Evolutionary conservation across 2,329 filamentous ascomycete genomes (phyloP).

Genomic region (Hirsutella thompsonii): DNA sequence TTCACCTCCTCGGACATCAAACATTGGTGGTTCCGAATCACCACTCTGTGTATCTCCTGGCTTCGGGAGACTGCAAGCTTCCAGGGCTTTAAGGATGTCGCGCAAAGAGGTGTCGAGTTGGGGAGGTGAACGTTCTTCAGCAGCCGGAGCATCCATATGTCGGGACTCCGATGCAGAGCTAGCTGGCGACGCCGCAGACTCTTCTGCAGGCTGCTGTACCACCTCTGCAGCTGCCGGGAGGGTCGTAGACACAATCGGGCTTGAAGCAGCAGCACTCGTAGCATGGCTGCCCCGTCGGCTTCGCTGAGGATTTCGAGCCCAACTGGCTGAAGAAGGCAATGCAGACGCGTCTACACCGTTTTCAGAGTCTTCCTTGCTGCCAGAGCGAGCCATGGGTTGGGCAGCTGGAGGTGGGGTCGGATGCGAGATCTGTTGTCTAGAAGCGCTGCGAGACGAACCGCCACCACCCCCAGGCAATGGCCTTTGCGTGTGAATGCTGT

Average conservation of each 20-base stretch:
- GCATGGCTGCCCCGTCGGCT: conserved; percentile 67
- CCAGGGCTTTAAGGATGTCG: conserved; percentile 24
- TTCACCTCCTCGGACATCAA: conserved; percentile 70
- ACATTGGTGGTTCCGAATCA: conserved; percentile 50
- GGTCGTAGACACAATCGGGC: conserved; percentile 58
- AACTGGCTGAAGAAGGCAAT: conserved; percentile 86
- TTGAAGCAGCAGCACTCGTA: conserved; percentile 69
- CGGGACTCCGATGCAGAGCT: conserved; percentile 7
- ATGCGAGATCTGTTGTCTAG: conserved; percentile 33
- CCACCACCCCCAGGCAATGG: conserved; percentile 38
- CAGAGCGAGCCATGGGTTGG: conserved; percentile 59
- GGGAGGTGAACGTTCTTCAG: background rate
- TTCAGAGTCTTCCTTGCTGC: conserved; percentile 66
- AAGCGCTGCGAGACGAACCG: conserved; percentile 36
- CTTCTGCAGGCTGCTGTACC: conserved; percentile 28
- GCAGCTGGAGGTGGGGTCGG: conserved; percentile 28
- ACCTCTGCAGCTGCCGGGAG: conserved; percentile 40
- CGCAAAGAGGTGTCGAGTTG: conserved; percentile 15
- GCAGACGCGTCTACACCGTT: conserved; percentile 69
- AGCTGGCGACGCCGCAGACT: conserved; percentile 15
- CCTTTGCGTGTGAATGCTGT: conserved; percentile 71
- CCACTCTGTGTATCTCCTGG: conserved; percentile 7
- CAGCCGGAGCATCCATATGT: conserved; percentile 6
- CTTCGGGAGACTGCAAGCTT: conserved; percentile 20
- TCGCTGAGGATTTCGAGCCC: conserved; percentile 62